Percentiles rank a stretch among this genome's conserved stretches.
phyloP scores from a whole-genome alignment of 1,139 yeast species.

The Wickerhamomyces sp. region DNA sequence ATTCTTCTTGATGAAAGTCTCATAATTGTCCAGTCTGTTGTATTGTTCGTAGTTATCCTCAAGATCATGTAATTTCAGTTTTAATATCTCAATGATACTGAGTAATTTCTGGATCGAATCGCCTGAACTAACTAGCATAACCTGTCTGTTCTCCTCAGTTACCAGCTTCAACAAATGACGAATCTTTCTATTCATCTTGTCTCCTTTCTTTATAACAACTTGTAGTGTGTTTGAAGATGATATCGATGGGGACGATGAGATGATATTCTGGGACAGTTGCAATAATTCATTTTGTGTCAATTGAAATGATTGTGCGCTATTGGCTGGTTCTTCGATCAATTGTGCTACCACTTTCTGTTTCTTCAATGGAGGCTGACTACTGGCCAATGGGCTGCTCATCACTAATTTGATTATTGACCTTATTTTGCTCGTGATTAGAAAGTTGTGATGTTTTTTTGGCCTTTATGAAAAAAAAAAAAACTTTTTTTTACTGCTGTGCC shows the following conservation, averaged over 20 bases:
- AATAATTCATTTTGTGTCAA: not conserved
- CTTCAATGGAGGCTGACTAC: not conserved
- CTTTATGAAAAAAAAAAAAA: no score
- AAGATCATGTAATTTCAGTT: conserved; percentile 9
- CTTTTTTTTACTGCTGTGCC: no score
- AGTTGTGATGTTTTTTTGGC: no score
- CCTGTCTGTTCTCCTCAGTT: not conserved
- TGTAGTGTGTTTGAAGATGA: not conserved
- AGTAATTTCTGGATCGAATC: conserved; percentile 18
- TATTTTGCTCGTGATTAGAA: no score
- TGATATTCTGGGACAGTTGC: conserved; percentile 1
- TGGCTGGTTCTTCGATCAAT: not conserved
- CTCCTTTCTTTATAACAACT: conserved; percentile 10
- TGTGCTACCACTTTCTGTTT: not conserved
- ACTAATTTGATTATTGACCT: no score
- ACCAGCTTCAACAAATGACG: conserved; percentile 3
- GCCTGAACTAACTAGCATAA: conserved; percentile 19
- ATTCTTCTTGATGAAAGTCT: conserved; percentile 10
- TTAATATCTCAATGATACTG: conserved; percentile 20
- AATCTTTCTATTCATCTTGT: conserved; percentile 11
- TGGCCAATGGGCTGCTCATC: not conserved
- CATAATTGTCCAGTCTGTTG: conserved; percentile 19
- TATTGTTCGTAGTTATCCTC: conserved; percentile 12
- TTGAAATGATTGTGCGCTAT: not conserved
- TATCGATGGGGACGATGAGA: not conserved